phyloP scores from a whole-genome alignment of 2,329 filamentous ascomycete genomes.

The Ciborinia camelliae region DNA sequence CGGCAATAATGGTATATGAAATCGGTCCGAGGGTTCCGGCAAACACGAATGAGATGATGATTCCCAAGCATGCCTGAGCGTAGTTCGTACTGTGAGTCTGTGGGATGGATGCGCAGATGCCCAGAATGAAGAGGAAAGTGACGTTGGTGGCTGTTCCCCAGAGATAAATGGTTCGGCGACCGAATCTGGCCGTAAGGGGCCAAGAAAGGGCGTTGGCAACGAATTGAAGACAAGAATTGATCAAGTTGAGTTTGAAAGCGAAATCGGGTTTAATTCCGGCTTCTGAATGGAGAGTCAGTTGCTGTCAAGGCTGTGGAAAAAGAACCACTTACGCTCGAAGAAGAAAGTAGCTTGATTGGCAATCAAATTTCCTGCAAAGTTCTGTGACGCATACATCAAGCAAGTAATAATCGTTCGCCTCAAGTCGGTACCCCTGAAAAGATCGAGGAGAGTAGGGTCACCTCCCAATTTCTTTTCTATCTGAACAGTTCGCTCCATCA shows the following conservation, averaged over 20 bases:
- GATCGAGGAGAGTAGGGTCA: constrained; percentile 46
- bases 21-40: constrained; percentile 59
- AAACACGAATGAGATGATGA: constrained; percentile 65
- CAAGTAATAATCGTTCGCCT: constrained; percentile 57
- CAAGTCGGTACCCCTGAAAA: constrained; percentile 53
- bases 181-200: constrained; percentile 61
- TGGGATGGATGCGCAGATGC: constrained; percentile 54
- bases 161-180: constrained; percentile 62
- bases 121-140: constrained; percentile 53
- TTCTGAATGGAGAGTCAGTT: constrained; percentile 46
- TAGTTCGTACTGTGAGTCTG: constrained; percentile 42
- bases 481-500: constrained; percentile 56
- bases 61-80: constrained; percentile 59
- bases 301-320: constrained; percentile 20
- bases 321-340: constrained; percentile 42
- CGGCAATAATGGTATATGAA: constrained; percentile 65
- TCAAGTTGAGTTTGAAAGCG: constrained; percentile 60
- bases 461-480: constrained; percentile 49
- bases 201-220: constrained; percentile 65
- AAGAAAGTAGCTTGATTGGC: constrained; percentile 62
- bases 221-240: constrained; percentile 60
- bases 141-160: constrained; percentile 56
- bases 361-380: constrained; percentile 59
- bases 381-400: constrained; percentile 57
- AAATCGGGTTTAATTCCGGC: constrained; percentile 54